Conservation (phyloP, 2,329 filamentous ascomycete species). For the Colletotrichum coccodes region DNA sequence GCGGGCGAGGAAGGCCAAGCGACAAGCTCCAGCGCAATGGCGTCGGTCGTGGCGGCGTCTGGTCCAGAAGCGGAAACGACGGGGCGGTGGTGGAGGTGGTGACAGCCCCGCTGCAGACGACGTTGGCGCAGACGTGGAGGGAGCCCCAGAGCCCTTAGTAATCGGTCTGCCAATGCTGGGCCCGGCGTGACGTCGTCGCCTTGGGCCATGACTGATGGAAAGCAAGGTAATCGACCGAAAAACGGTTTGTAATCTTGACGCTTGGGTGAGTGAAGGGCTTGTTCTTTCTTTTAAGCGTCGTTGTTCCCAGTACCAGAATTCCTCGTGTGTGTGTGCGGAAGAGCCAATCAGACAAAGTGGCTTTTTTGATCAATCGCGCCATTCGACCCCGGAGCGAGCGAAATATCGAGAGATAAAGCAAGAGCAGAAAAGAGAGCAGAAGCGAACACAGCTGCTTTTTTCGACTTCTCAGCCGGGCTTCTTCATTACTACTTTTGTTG, state of each 20-base stretch:
- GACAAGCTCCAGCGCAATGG: conserved; percentile 19
- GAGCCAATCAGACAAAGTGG: neutral
- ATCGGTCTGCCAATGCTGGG: conserved; percentile 39
- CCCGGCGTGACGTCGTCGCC: conserved; percentile 23
- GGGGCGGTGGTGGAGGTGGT: neutral
- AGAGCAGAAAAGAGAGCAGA: neutral
- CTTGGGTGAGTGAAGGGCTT: no score
- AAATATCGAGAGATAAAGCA: neutral
- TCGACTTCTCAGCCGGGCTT: neutral
- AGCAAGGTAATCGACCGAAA: neutral
- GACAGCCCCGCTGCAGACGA: conserved; percentile 22
- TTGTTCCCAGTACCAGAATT: neutral
- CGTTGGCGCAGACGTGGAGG: conserved; percentile 12
- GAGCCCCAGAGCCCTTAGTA: conserved; percentile 44
- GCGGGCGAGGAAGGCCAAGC: conserved; percentile 18
- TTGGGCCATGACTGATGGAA: conserved; percentile 18
- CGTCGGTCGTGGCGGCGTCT: conserved; percentile 13
- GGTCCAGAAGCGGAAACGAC: conserved; percentile 8
- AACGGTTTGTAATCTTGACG: neutral
- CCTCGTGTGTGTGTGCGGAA: neutral
- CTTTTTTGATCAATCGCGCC: neutral
- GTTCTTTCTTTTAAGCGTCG: neutral
- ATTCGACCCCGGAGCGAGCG: neutral
- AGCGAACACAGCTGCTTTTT: conserved; percentile 4
- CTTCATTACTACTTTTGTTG: conserved; percentile 8